Conservation (phyloP, 257 asterid species). For the Euphrasia confusa region DNA sequence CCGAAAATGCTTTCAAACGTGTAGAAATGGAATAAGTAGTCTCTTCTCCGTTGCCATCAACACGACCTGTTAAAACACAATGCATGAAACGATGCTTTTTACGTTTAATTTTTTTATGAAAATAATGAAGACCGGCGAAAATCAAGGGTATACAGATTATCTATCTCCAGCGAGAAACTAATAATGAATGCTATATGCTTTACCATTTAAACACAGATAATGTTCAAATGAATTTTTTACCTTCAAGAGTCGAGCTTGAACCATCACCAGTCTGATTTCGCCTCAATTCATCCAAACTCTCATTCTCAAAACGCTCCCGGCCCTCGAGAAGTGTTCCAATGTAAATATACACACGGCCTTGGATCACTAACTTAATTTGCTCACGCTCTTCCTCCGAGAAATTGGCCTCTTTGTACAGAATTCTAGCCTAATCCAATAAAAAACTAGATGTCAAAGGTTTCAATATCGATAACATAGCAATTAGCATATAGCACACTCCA, state of each 20-base stretch:
- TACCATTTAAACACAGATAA: slow-evolving; percentile 17
- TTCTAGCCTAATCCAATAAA: slow-evolving; percentile 68
- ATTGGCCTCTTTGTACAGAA: slow-evolving; percentile 82
- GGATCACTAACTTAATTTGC: slow-evolving; percentile 71
- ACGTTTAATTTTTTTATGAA: too few relatives aligned
- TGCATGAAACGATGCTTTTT: slow-evolving; percentile 9
- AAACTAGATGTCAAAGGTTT: slow-evolving; percentile 7
- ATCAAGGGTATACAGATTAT: not conserved
- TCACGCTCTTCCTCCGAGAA: slow-evolving; percentile 88
- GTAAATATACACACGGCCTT: slow-evolving; percentile 78
- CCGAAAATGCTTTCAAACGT: slow-evolving; percentile 77
- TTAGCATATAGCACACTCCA: not conserved
- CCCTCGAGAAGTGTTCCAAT: slow-evolving; percentile 89
- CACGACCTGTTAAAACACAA: slow-evolving; percentile 41
- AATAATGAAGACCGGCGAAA: slow-evolving; percentile 10
- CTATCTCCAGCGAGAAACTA: too few relatives aligned
- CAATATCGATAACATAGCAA: not conserved
- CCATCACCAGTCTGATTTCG: slow-evolving; percentile 34
- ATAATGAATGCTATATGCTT: too few relatives aligned
- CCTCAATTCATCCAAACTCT: slow-evolving; percentile 40
- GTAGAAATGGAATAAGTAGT: slow-evolving; percentile 65
- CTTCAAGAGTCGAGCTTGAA: slow-evolving; percentile 33
- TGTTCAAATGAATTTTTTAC: slow-evolving; percentile 32
- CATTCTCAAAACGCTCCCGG: slow-evolving; percentile 94
- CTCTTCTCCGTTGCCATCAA: slow-evolving; percentile 42